Conservation (phyloP, 2,329 filamentous ascomycete genomes). For the Epichloe amarillans region DNA sequence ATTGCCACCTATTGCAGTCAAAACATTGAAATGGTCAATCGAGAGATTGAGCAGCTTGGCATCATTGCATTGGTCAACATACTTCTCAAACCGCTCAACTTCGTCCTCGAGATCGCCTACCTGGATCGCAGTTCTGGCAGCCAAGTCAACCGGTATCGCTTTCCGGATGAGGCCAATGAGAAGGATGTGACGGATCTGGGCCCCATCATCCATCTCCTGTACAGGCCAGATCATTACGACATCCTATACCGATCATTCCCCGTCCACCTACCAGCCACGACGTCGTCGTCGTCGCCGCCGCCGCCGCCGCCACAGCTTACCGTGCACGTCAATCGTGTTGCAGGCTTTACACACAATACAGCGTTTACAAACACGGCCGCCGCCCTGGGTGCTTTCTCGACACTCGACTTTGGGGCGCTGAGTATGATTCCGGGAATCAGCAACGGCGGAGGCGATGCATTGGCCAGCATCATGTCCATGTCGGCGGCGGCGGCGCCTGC, state of each 20-base stretch:
- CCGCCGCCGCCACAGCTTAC: neutral
- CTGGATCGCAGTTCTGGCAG: constrained; percentile 73
- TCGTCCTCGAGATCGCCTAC: constrained; percentile 80
- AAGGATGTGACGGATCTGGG: constrained; percentile 30
- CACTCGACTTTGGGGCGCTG: constrained; percentile 29
- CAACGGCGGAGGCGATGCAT: constrained; percentile 4
- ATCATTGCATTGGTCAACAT: constrained; percentile 65
- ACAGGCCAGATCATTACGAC: constrained; percentile 79
- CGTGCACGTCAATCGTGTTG: constrained; percentile 41
- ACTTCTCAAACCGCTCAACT: constrained; percentile 63
- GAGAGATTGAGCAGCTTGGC: constrained; percentile 86
- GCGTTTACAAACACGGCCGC: constrained; percentile 27
- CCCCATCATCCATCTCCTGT: constrained; percentile 45
- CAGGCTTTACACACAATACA: constrained; percentile 31
- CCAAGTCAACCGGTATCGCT: constrained; percentile 58
- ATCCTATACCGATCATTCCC: constrained; percentile 59
- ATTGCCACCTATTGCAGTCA: constrained; percentile 57
- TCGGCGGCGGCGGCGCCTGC: constrained; percentile 20
- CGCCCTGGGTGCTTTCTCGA: constrained; percentile 28
- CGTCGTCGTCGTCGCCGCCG: constrained; percentile 1
- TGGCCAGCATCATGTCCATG: constrained; percentile 20
- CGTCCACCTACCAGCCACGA: constrained; percentile 15
- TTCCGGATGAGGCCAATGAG: constrained; percentile 40
- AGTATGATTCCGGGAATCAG: constrained; percentile 34
- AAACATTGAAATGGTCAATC: constrained; percentile 59